phyloP scores from a whole-genome alignment of 345 rosid species.

The Salix udensis region DNA sequence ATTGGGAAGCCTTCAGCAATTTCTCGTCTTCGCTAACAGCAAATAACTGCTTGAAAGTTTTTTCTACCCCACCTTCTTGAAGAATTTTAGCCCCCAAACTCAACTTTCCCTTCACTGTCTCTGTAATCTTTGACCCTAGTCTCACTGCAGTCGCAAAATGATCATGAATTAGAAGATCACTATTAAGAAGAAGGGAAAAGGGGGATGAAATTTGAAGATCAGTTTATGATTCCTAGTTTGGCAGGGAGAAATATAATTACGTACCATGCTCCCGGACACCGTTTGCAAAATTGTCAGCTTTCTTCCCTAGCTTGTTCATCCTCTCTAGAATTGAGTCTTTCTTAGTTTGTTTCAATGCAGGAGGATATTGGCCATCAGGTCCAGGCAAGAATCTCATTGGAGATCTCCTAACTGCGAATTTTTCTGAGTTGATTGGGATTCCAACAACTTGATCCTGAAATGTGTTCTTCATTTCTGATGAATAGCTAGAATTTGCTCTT shows the following conservation, averaged over 20 bases:
- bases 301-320: slow-evolving; percentile 47
- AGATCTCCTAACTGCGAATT: slow-evolving; percentile 22
- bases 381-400: no score
- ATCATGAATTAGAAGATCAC: not conserved
- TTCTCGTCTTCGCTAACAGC: slow-evolving; percentile 37
- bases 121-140: slow-evolving; percentile 36
- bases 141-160: slow-evolving; percentile 28
- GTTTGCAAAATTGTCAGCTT: slow-evolving; percentile 39
- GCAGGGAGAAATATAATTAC: not conserved
- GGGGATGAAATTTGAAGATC: no score
- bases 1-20: slow-evolving; percentile 42
- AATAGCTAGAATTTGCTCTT: not conserved
- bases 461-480: slow-evolving; percentile 26
- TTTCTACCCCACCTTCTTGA: slow-evolving; percentile 42
- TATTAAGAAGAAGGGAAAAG: no score
- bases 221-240: not conserved
- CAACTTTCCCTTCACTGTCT: slow-evolving; percentile 47
- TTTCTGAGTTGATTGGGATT: slow-evolving; percentile 17
- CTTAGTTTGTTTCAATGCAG: not conserved
- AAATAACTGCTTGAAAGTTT: slow-evolving; percentile 40
- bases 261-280: slow-evolving; percentile 56
- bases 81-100: slow-evolving; percentile 42
- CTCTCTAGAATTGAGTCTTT: slow-evolving; percentile 29
- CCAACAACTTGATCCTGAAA: slow-evolving; percentile 25
- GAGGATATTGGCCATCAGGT: no score